These are phyloP conservation scores for Tarenaya hassleriana DNA, from an alignment of 345 rosid genomes.

Conservation along the genomic window DNA sequence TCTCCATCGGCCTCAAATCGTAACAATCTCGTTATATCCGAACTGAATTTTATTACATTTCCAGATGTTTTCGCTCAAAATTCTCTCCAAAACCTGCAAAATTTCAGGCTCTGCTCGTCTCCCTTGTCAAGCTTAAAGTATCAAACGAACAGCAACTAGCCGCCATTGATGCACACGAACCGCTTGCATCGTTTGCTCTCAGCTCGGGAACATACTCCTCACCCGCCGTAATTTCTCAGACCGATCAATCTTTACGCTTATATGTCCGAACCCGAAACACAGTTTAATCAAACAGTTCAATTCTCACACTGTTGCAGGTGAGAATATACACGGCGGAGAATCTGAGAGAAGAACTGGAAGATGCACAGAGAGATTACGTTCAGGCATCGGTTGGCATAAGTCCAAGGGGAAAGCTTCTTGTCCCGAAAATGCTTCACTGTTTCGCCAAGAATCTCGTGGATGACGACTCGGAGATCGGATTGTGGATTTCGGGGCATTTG, in stretches of 20 bases:
- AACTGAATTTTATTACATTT: conserved; percentile 9
- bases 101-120: conserved; percentile 76
- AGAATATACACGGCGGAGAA: conserved; percentile 60
- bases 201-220: conserved; percentile 90
- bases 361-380: conserved; percentile 72
- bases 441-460: conserved; percentile 65
- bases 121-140: conserved; percentile 70
- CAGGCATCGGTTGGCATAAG: conserved; percentile 80
- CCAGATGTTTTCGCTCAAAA: conserved; percentile 37
- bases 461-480: conserved; percentile 61
- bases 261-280: background rate
- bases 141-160: conserved; percentile 66
- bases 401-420: conserved; percentile 75
- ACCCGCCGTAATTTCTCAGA: conserved; percentile 54
- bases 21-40: conserved; percentile 24
- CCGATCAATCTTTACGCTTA: background rate
- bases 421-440: conserved; percentile 80
- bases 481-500: conserved; percentile 81
- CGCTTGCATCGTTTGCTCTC: conserved; percentile 72
- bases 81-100: conserved; percentile 31
- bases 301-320: conserved; percentile 39
- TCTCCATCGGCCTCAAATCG: conserved; percentile 75
- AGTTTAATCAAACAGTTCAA: conserved; percentile 4
- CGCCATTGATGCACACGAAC: conserved; percentile 50
- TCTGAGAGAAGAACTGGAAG: conserved; percentile 69